A percentile compares a stretch with the other conserved stretches of the same genome.
Evolutionary conservation across 495 filamentous ascomycete genomes (phyloP).

Genomic region (Immersiella caudata): DNA sequence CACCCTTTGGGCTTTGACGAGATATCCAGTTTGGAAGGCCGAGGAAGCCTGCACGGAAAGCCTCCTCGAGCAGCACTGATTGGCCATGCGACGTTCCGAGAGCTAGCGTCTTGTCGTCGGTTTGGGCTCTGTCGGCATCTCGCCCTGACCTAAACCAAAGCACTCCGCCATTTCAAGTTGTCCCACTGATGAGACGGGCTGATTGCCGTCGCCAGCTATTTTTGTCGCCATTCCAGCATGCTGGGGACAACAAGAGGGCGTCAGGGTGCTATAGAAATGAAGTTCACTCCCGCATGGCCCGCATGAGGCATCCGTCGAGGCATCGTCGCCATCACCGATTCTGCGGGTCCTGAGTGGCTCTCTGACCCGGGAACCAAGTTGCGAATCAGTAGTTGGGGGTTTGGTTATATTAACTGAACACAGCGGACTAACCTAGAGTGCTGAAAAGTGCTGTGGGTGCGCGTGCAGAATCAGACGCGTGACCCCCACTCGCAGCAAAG

Average conservation of each 20-base stretch:
- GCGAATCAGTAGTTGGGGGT: neutral
- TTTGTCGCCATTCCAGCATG: constrained; percentile 16
- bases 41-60: constrained; percentile 32
- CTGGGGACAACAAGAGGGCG: neutral
- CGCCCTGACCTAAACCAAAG: neutral
- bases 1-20: constrained; percentile 1
- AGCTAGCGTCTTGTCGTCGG: neutral
- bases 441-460: constrained; percentile 2
- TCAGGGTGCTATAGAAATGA: constrained; percentile 21
- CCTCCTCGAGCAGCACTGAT: constrained; percentile 11
- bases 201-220: constrained; percentile 17
- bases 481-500: constrained; percentile 6
- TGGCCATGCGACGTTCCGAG: constrained; percentile 4
- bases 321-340: constrained; percentile 10
- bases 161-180: neutral
- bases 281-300: constrained; percentile 26
- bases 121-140: constrained; percentile 5
- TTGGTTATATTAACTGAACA: constrained; percentile 28
- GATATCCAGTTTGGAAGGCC: constrained; percentile 23
- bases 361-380: constrained; percentile 35
- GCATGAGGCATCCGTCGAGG: constrained; percentile 13
- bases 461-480: neutral
- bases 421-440: neutral
- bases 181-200: neutral
- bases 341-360: constrained; percentile 15